Base-by-base conservation (phyloP, 768 basidiomycete species). In the Chalciporus chontae region DNA sequence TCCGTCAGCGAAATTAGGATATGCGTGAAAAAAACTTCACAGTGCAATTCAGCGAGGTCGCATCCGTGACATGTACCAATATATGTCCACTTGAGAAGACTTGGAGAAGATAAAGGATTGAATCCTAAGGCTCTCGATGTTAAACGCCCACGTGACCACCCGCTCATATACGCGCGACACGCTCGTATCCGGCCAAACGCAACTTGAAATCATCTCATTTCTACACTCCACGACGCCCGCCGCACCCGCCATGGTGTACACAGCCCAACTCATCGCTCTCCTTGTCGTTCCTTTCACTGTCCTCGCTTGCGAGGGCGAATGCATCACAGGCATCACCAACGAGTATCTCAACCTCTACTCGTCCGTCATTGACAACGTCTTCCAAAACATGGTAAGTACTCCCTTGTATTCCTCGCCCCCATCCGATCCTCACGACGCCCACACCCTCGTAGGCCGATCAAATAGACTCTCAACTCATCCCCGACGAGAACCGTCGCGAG, bases 281-380 rank as follows among this genome's bases (percentile, higher is more conserved):
- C 43, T 70, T 46, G 32, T 61, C 17, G 56, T 66, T 57, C 71
- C 75, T 40, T 60, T 67, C 58, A 60, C 71, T 37, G 74, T 78
- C 50, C 58, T 61, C 32, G 81, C 81, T 24, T 90, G 87, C 63
- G 87, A 90, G 72, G 83, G 80, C 19, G 78, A 81, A 26, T 89
- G 87, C 61, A 85, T 83, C 49, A 65, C 68, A 15, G 74, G 68
- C n/a, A 77, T 82, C 54, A 85, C 84, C 14, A 72, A 75, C 37
- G 75, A 77, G 24, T 81, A 78, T 51, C 56, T 80, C 42, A 63
- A 64, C 14, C 79, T 80, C 62, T 84, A 84, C 53, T 66, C 73
- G 0, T 21, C 40, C 1, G 73, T 76, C 5, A 54, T 85, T n/a
- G 32, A 71, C 19, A 39, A 45, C 7, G 70, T 75, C 43, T 48